Evolutionary conservation across 2,329 filamentous ascomycete genomes (phyloP), one percentile per base, ranked within the genome.

Genomic region (Fusarium torreyae): DNA sequence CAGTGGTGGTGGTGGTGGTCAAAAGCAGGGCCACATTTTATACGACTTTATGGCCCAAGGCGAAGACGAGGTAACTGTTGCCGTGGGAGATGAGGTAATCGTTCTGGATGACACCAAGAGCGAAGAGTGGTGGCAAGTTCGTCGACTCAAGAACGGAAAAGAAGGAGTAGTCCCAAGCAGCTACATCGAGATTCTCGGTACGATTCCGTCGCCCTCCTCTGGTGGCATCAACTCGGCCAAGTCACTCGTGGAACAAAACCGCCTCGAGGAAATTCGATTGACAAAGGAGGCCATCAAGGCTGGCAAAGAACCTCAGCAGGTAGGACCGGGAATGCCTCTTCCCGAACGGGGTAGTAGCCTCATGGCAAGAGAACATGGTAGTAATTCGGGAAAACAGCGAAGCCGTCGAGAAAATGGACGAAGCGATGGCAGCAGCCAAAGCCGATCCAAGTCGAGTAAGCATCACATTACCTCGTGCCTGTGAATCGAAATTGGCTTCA

Each of bases 71-170:
- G 95, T 99, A 48, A 97, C 94, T 0, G 96, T 99, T 46, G 90
- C 88, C 26, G 87, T 92, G 22, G 96, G 92, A 40, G 96, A 99
- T 76, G 95, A 99, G 76, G 95, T 99, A 40, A 83, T 97, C 43
- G 85, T 99, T 55, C 79, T 98, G 57, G 95, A 99, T 77, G 94
- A 98, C 76, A 89, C 86, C 34, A 96, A 94, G 81, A 98, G 94
- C 67, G 94, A 98, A 62, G 96, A 99, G 77, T 99, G 96, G 96
- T 98, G 96, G 95, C 94, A 96, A 84, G 94, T 99, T 36, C 89
- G 92, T 63, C 89, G 94, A 36, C 77, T 98, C 68, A 97, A 94
- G 82, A 98, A 94, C 77, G 94, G 94, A 72, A 96, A 94, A 77
- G 94, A 98, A 81, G 96, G 96, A 39, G 96, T 99, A 26, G 94